Base-by-base conservation (phyloP, 805 yeast genomes). In the Sporopachydermia quercuum region DNA sequence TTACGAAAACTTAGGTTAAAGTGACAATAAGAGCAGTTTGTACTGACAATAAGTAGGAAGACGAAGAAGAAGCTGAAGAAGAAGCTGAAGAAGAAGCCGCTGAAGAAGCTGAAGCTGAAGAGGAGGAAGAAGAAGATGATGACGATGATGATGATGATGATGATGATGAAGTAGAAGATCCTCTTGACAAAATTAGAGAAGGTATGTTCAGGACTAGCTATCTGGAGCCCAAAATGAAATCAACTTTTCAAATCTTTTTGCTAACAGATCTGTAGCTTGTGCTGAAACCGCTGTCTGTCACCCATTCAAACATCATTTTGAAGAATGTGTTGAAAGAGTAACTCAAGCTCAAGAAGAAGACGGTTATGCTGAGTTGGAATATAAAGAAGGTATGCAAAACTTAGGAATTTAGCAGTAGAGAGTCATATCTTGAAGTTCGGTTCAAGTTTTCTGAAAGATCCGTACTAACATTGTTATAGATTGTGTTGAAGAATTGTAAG, bases 271-370 rank as follows among this genome's bases (percentile, higher is more conserved):
- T 23, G 13, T 18, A 55, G 85, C 79, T 56, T 85, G 94, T 62
- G 62, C 74, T 39, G 68, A 74, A 47, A 69, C 80, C 39, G 69
- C 67, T 42, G 72, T 73, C 39, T 81, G 94, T 63, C 68, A 76
- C 51, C 76, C 76, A 48, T 71, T 71, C 60, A 73, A 74, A 53
- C 96, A 87, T 65, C 96, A 87, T 65, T 86, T 79, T 65, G 77
- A 81, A 47, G 96, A 87, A 65, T 89, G 98, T 73, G 77, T 77
- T 44, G 96, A 83, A 66, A 85, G 96, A 70, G 97, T 89, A 48
- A 76, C 91, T 48, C 74, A 78, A 60, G 94, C 77, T 52, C 72
- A 69, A 68, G 84, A 86, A 66, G 87, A 83, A 56, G 80, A 73
- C 50, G 94, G 68, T 51, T 87, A 89, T 60, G 95, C 64, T 18